A percentile compares a stretch with the other conserved stretches of the same genome.
Evolutionary conservation across 352 stramenopile species (phyloP).

Genomic region (Pythium sukuiense): DNA sequence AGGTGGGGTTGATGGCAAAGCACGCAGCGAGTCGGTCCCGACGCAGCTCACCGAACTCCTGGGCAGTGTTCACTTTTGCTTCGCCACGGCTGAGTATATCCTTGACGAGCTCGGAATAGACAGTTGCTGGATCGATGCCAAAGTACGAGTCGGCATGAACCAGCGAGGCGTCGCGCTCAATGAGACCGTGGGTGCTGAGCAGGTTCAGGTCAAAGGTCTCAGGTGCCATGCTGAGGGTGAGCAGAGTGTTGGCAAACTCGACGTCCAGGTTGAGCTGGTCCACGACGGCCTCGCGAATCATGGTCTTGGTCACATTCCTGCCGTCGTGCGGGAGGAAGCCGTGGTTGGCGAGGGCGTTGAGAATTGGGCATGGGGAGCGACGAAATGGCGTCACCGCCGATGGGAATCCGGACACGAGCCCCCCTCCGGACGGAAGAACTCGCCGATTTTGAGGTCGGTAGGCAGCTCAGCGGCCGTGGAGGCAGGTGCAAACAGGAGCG

Average conservation of each 20-base stretch:
- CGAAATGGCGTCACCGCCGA: conserved; percentile 26
- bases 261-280: conserved; percentile 47
- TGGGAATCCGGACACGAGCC: conserved; percentile 32
- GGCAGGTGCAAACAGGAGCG: not conserved
- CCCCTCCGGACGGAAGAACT: conserved; percentile 39
- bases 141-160: conserved; percentile 38
- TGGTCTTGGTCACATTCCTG: conserved; percentile 36
- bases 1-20: conserved; percentile 8
- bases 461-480: not conserved
- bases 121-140: conserved; percentile 32
- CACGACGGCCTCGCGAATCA: conserved; percentile 35
- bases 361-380: conserved; percentile 44
- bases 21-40: not conserved
- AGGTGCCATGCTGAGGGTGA: conserved; percentile 29
- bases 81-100: conserved; percentile 29
- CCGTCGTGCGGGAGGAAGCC: conserved; percentile 50
- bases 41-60: conserved; percentile 15
- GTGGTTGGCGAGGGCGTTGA: conserved; percentile 64
- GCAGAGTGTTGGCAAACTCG: conserved; percentile 25
- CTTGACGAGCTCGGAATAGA: conserved; percentile 29
- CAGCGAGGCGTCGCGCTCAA: conserved; percentile 38
- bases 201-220: conserved; percentile 44
- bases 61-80: not conserved
- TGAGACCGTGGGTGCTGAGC: conserved; percentile 35
- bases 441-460: conserved; percentile 1